Evolutionary conservation across 108 stramenopile species (phyloP).

Genomic region (Fragilariopsis cylindrus): DNA sequence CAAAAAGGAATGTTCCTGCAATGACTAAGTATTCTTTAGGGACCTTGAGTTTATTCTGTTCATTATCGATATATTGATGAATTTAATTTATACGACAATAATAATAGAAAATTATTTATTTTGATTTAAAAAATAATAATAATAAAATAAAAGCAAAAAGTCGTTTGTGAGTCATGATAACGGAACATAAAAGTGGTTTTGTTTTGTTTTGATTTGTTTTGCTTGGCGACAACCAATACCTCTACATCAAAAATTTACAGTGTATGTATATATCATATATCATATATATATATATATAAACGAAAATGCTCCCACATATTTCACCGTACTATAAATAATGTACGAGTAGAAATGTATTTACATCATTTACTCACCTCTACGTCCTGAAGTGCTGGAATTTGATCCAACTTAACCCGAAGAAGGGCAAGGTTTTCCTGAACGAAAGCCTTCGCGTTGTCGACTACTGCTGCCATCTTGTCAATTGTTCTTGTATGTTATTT

Average conservation of each 20-base stretch:
- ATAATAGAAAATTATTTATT: background rate
- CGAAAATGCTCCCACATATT: background rate
- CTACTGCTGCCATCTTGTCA: slow-evolving; percentile 10
- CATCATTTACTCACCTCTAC: slow-evolving; percentile 72
- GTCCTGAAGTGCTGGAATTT: slow-evolving; percentile 65
- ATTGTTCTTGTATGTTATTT: background rate
- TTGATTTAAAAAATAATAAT: background rate
- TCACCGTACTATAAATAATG: background rate
- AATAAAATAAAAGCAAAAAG: background rate
- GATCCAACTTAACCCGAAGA: slow-evolving; percentile 69
- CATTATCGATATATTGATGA: background rate
- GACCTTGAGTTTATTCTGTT: slow-evolving; percentile 64
- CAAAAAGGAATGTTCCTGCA: slow-evolving; percentile 44
- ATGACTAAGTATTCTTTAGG: slow-evolving; percentile 81
- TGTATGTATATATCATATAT: no score
- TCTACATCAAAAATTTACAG: background rate
- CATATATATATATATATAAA: no score
- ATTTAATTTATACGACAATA: background rate
- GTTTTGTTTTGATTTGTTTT: background rate
- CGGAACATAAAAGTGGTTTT: background rate
- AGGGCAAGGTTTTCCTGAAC: slow-evolving; percentile 58
- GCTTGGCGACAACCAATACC: background rate
- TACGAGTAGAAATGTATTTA: background rate
- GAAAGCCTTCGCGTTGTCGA: slow-evolving; percentile 39
- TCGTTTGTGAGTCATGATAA: background rate